Evolutionary conservation across 2,329 filamentous ascomycete genomes (phyloP), one percentile per base, ranked within the genome.

Genomic region (Penicillium hesseltinei): DNA sequence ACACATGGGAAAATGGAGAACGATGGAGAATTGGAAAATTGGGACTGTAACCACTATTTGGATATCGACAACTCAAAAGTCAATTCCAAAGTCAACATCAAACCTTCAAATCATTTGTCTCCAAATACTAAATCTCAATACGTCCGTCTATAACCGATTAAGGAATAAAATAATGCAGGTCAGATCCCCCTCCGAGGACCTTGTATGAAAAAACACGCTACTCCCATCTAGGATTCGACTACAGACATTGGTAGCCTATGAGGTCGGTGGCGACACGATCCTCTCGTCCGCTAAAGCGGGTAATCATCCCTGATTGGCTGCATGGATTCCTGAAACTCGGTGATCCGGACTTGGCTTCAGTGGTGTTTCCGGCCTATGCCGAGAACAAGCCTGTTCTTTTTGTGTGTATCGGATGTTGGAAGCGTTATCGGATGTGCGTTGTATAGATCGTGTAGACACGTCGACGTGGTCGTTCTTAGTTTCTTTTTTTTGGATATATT

Each of bases 231-330:
- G 53, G 54, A 52, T 39, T 55, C 44, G 62, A 61, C 53, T 44
- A 60, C 51, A 50, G 44, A 31, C 47, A 57, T 52, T 56, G 50
- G 43, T 47, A 57, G 48, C 57, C 58, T 66, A 70, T 70, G 68
- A 70, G 64, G 66, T 69, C 62, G 56, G 68, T 70, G 68, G 68
- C 66, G 67, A 50, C 56, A 33, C 49, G 54, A 66, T 65, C 57
- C 62, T 62, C 62, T 66, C 50, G 17, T 58, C 56, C 52, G 39
- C 57, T 64, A 47, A 55, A 52, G 55, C 36, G 45, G 57, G 45
- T 59, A 46, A 52, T 54, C 40, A 36, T n/a, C 43, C 55, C 40
- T 66, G 64, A 63, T 69, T 71, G 67, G 62, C 57, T 57, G 49
- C 56, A 49, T 47, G 40, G 44, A 38, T 57, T 59, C 39, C 62